Evolutionary conservation across 139 green algal species (phyloP).

Genomic region (Tetradesmus obliquus): DNA sequence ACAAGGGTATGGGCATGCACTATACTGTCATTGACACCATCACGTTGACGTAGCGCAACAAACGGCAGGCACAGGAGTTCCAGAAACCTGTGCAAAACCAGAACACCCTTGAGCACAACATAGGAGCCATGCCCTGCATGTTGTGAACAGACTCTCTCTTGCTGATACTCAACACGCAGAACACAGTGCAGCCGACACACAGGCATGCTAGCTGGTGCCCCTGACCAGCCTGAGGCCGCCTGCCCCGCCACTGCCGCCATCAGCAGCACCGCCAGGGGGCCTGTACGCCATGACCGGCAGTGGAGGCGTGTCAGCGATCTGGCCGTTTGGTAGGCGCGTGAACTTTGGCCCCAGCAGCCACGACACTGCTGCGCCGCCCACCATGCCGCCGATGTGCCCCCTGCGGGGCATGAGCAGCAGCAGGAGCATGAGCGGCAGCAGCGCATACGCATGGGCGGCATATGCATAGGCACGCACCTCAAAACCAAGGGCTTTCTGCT

Average conservation of each 20-base stretch:
- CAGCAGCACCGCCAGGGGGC: not conserved
- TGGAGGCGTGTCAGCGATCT: not conserved
- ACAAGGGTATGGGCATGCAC: too few relatives aligned
- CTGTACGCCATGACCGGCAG: slow-evolving; percentile 17
- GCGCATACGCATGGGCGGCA: not conserved
- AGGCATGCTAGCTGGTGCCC: not conserved
- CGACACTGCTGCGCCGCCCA: slow-evolving; percentile 61
- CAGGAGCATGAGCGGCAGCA: not conserved
- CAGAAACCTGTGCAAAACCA: too few relatives aligned
- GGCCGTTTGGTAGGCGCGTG: slow-evolving; percentile 12
- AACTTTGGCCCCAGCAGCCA: slow-evolving; percentile 63
- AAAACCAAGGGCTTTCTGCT: not conserved
- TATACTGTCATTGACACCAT: too few relatives aligned
- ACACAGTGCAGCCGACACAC: too few relatives aligned
- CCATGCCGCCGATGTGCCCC: slow-evolving; percentile 70
- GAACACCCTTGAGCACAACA: too few relatives aligned
- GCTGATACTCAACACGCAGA: too few relatives aligned
- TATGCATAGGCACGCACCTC: too few relatives aligned
- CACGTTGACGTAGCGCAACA: too few relatives aligned
- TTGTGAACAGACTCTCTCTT: too few relatives aligned
- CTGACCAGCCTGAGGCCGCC: not conserved
- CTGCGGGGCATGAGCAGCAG: slow-evolving; percentile 37
- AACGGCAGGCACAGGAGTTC: too few relatives aligned
- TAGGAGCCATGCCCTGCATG: too few relatives aligned
- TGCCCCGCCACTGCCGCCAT: not conserved